Conservation (phyloP, 2,329 filamentous ascomycete species). For the Cladophialophora exuberans region DNA sequence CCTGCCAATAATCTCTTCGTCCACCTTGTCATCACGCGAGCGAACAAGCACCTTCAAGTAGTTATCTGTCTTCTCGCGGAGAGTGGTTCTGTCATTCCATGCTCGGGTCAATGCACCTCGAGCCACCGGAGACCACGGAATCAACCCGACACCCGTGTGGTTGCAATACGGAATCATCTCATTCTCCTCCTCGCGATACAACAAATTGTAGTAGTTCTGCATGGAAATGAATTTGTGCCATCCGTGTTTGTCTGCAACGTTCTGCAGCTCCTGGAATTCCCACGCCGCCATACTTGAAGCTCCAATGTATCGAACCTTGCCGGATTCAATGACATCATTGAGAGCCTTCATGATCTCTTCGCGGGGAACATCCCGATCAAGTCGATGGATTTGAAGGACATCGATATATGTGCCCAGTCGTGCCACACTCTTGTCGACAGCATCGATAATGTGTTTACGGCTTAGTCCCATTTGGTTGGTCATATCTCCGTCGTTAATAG, state of each 20-base stretch:
- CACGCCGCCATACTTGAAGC: conserved; percentile 41
- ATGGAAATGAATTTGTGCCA: conserved; percentile 59
- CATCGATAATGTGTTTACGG: conserved; percentile 64
- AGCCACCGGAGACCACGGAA: conserved; percentile 46
- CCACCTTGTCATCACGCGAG: conserved; percentile 48
- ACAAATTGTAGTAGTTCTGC: conserved; percentile 51
- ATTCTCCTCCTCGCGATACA: conserved; percentile 52
- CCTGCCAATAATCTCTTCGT: conserved; percentile 57
- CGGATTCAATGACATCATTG: conserved; percentile 50
- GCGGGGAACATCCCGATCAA: conserved; percentile 46
- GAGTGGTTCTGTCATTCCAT: conserved; percentile 46
- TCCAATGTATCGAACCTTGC: conserved; percentile 42
- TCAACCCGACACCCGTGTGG: conserved; percentile 42
- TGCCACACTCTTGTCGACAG: conserved; percentile 56
- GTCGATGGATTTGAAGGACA: conserved; percentile 55
- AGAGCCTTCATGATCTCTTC: conserved; percentile 55
- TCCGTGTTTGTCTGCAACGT: conserved; percentile 51
- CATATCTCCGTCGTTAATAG: conserved; percentile 27
- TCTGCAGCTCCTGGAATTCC: conserved; percentile 51
- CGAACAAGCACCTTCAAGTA: conserved; percentile 48
- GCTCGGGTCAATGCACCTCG: conserved; percentile 53
- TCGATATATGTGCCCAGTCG: conserved; percentile 53
- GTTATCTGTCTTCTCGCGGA: conserved; percentile 50
- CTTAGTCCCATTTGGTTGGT: conserved; percentile 53
- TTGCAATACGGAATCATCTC: conserved; percentile 49